Evolutionary conservation across 345 rosid genomes (phyloP).

Genomic region (Angophora floribunda): DNA sequence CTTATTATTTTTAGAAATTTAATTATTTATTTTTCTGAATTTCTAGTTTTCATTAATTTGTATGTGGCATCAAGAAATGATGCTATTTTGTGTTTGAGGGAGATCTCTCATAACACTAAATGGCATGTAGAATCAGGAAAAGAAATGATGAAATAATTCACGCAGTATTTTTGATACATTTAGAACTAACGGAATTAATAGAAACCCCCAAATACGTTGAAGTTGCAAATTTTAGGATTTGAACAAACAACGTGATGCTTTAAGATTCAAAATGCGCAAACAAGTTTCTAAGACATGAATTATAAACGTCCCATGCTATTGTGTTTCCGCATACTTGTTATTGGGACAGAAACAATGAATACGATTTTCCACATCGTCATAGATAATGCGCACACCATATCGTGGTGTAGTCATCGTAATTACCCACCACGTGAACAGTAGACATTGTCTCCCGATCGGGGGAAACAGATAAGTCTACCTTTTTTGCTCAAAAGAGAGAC

Average conservation of each 20-base stretch:
- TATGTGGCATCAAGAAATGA: fast-evolving
- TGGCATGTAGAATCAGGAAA: neutral
- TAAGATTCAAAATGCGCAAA: neutral
- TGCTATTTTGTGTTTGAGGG: neutral
- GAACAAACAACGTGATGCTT: neutral
- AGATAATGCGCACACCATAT: neutral
- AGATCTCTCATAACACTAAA: neutral
- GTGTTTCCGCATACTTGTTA: neutral
- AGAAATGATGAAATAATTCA: neutral
- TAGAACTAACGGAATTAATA: neutral
- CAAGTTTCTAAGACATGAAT: neutral
- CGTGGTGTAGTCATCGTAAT: neutral
- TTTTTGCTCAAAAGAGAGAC: neutral
- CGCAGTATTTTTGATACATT: neutral
- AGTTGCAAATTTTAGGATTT: neutral
- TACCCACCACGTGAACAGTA: neutral
- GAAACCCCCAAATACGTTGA: neutral
- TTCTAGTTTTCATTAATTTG: neutral
- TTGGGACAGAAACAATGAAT: neutral
- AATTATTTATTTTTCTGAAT: neutral
- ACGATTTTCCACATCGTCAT: neutral
- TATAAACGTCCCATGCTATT: neutral
- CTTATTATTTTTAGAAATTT: neutral
- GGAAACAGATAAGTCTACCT: neutral
- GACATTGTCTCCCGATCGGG: neutral